Evolutionary conservation across 768 basidiomycete species (phyloP), one percentile per base, ranked within the genome.

Genomic region (Termitomyces sp.): DNA sequence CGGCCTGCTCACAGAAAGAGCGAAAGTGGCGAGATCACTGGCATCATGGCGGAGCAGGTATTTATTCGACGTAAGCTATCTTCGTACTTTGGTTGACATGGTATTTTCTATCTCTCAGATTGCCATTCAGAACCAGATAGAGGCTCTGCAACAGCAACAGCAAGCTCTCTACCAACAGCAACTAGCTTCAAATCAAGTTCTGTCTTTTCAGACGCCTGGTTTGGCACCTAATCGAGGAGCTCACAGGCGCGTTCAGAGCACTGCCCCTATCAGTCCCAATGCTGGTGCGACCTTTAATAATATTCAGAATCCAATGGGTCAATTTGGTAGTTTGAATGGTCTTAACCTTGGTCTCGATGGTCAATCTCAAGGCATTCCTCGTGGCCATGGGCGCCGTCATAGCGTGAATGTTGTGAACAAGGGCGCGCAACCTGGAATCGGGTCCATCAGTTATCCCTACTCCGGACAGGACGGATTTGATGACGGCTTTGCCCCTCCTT

Each of bases 31-130:
- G 93, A 96, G 68, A 84, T 94, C 56, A 84, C 83, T 34, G 90
- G 90, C 26, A 89, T 95, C 56, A 94, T 98, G 92, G 93, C 93
- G 6, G 94, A 98, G 72, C 96, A 98, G 82, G 94, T 92, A 85
- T 83, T 32, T 26, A 46, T n/a, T 56, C 52, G 37, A 41, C 37
- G 2, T 36, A 46, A 39, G 50, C 55, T 22, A 61, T 55, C 36
- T 55, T 58, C 46, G n/a, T 47, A 26, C n/a, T 22, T 27, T 13
- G 37, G 39, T 16, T 46, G 43, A 59, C 48, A 27, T 42, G 18
- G 3, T 18, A 46, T 27, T 14, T n/a, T 26, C 20, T 60, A 44
- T 44, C 2, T 31, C 62, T 36, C 66, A 92, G 90, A 90, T 95
- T 66, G 92, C 92, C 46, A 68, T 96, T 56, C 94, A 95, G 72